Conservation (phyloP, 202 grass and related monocot species). For the Bolboschoenoplectus hybrid region DNA sequence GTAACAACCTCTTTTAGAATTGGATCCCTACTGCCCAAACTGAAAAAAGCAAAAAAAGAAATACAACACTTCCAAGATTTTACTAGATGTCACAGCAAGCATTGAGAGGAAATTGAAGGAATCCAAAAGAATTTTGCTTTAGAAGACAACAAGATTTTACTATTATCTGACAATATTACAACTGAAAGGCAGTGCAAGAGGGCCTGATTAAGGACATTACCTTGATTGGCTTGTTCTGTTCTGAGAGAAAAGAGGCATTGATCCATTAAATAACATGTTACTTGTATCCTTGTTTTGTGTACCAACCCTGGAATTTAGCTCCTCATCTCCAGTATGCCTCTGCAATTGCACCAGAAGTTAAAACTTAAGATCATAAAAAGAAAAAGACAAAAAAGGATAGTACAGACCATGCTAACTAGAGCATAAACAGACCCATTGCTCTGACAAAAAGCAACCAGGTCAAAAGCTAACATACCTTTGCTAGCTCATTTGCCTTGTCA, state of each 20-base stretch:
- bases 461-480: slow-evolving; percentile 39
- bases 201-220: slow-evolving; percentile 44
- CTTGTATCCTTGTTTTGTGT: slow-evolving; percentile 53
- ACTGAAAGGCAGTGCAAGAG: background rate
- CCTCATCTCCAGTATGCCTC: slow-evolving; percentile 62
- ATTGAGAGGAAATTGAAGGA: background rate
- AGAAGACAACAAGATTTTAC: background rate
- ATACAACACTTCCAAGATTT: background rate
- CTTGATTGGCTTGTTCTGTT: slow-evolving; percentile 78
- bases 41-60: background rate
- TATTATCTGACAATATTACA: slow-evolving; percentile 3
- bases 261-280: slow-evolving; percentile 65
- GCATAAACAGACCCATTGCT: background rate
- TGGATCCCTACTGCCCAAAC: background rate
- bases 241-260: slow-evolving; percentile 62
- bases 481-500: slow-evolving; percentile 39
- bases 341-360: slow-evolving; percentile 47
- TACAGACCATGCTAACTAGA: background rate
- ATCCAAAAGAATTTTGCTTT: background rate
- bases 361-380: slow-evolving; percentile 7
- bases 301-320: slow-evolving; percentile 54
- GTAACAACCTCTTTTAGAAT: background rate
- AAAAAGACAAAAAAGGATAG: slow-evolving; percentile 19
- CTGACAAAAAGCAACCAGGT: background rate
- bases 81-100: slow-evolving; percentile 18